Evolutionary conservation across 495 filamentous ascomycete species (phyloP).

Genomic region (Tuber borchii): DNA sequence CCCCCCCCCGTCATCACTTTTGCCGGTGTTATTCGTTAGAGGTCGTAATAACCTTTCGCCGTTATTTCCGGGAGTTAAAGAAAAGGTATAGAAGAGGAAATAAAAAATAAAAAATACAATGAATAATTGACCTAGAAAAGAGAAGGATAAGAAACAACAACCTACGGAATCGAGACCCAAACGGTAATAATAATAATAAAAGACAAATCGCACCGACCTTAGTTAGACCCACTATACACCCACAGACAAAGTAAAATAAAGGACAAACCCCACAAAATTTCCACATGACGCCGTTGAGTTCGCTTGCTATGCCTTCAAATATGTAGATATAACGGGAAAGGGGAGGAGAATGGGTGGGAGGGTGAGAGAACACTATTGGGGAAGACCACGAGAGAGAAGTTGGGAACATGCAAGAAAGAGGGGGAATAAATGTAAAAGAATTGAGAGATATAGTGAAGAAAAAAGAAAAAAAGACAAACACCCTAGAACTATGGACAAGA

Average conservation of each 20-base stretch:
- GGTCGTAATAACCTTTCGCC: neutral
- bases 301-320: constrained; percentile 14
- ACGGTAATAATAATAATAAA: constrained; percentile 19
- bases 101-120: constrained; percentile 11
- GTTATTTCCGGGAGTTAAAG: neutral
- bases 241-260: constrained; percentile 34
- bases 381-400: neutral
- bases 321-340: neutral
- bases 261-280: constrained; percentile 33
- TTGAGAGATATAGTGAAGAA: constrained; percentile 15
- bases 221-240: constrained; percentile 36
- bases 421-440: neutral
- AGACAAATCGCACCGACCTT: constrained; percentile 28
- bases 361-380: neutral
- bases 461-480: constrained; percentile 22
- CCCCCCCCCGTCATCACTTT: neutral
- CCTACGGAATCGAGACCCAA: neutral
- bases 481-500: constrained; percentile 18
- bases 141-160: constrained; percentile 23
- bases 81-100: constrained; percentile 6
- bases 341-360: neutral
- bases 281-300: constrained; percentile 38
- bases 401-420: neutral
- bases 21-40: neutral
- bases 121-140: constrained; percentile 14